Evolutionary conservation across 805 yeast species (phyloP).

Genomic region (Vanderwaltozyma yarrowii): DNA sequence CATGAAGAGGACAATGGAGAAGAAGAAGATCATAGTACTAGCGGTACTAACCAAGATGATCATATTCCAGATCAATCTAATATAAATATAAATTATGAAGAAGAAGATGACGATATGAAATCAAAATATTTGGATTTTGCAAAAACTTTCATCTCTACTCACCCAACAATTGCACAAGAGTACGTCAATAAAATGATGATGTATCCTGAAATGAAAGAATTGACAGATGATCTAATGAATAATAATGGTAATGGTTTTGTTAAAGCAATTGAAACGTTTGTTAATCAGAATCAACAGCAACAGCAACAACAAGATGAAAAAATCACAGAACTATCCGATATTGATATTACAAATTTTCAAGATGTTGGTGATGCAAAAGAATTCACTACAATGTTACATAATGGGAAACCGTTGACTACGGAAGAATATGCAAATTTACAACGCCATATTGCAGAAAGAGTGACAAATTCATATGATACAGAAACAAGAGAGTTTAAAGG

Average conservation of each 20-base stretch:
- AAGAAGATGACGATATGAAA: conserved; percentile 7
- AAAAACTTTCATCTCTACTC: conserved; percentile 25
- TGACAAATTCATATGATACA: conserved; percentile 23
- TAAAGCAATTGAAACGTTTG: conserved; percentile 69
- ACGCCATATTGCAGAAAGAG: conserved; percentile 24
- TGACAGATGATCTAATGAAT: conserved; percentile 71
- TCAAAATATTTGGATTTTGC: conserved; percentile 22
- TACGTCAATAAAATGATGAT: conserved; percentile 24
- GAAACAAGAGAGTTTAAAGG: conserved; percentile 19
- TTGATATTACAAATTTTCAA: conserved; percentile 2
- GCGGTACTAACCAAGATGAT: background rate
- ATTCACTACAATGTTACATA: conserved; percentile 22
- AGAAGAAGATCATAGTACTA: background rate
- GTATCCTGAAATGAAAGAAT: conserved; percentile 40
- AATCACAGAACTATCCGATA: background rate
- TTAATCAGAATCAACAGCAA: conserved; percentile 33
- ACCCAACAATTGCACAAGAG: conserved; percentile 27
- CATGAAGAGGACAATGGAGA: background rate
- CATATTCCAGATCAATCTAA: background rate
- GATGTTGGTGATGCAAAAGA: conserved; percentile 16
- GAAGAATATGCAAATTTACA: conserved; percentile 25
- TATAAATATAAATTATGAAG: conserved; percentile 4
- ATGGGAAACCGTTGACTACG: conserved; percentile 22
- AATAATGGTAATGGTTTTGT: conserved; percentile 56
- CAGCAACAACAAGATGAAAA: too few relatives aligned